Conservation (phyloP, 768 basidiomycete species). For the Serendipita sp. region DNA sequence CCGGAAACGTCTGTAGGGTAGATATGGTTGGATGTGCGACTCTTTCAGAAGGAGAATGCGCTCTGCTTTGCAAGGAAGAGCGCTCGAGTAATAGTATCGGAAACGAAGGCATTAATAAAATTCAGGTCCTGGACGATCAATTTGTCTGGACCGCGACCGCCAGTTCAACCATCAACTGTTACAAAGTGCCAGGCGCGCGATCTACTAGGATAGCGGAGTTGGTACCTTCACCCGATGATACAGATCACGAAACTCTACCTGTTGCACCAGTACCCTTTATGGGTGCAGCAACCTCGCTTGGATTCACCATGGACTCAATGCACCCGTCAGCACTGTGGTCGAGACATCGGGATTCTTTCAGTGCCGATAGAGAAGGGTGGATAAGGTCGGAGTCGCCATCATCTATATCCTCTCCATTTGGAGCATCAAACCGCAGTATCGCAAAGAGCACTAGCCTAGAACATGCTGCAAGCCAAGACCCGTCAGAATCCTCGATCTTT, state of each 20-base stretch:
- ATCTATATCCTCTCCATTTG: background rate
- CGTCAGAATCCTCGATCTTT: background rate
- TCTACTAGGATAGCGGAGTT: background rate
- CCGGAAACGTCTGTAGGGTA: conserved; percentile 80
- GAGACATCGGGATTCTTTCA: background rate
- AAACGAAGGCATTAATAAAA: conserved; percentile 62
- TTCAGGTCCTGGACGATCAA: conserved; percentile 67
- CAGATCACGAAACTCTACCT: background rate
- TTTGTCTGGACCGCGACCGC: conserved; percentile 85
- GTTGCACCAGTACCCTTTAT: background rate
- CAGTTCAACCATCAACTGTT: conserved; percentile 63
- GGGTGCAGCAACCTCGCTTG: background rate
- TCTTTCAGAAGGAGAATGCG: conserved; percentile 77
- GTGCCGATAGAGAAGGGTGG: background rate
- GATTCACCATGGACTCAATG: background rate
- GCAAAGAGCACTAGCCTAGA: background rate
- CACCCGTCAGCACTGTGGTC: background rate
- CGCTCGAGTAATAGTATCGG: conserved; percentile 9
- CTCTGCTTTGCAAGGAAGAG: conserved; percentile 45
- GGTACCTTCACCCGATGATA: background rate
- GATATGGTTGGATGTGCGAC: conserved; percentile 74
- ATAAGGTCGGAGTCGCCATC: background rate
- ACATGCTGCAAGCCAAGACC: background rate
- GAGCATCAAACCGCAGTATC: background rate
- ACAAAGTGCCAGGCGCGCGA: conserved; percentile 45